Conservation (phyloP, 805 yeast genomes). For the Jamesozyma gamospora region DNA sequence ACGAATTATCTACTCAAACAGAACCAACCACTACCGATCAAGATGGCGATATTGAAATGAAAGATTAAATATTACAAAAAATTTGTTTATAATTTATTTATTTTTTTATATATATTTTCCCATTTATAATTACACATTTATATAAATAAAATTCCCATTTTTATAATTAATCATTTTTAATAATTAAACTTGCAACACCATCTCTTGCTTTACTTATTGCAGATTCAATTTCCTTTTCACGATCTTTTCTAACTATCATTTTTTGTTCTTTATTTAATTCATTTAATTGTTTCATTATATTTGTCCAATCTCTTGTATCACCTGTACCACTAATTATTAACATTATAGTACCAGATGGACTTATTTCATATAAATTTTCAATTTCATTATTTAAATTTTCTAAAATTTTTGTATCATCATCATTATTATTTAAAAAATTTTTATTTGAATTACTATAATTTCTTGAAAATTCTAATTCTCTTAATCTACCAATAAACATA, state of each 20-base stretch:
- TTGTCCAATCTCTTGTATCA: constrained; percentile 37
- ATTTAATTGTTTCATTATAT: constrained; percentile 36
- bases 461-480: constrained; percentile 45
- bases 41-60: not conserved
- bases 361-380: constrained; percentile 35
- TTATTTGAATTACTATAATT: constrained; percentile 19
- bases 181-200: constrained; percentile 47
- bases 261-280: constrained; percentile 32
- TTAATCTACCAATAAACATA: constrained; percentile 44
- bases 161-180: constrained; percentile 26
- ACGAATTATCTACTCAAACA: not conserved
- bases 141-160: no score
- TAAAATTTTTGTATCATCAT: constrained; percentile 5
- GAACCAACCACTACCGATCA: not conserved
- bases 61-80: no score
- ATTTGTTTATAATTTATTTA: no score
- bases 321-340: constrained; percentile 57
- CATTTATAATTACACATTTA: no score
- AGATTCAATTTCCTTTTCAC: constrained; percentile 36
- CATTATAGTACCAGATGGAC: constrained; percentile 53
- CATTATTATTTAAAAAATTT: not conserved
- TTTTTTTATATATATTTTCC: no score
- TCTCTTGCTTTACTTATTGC: constrained; percentile 47
- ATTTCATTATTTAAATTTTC: constrained; percentile 37
- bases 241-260: constrained; percentile 34